Evolutionary conservation across 352 stramenopile genomes (phyloP).

Genomic region (Phytophthora tentaculata): DNA sequence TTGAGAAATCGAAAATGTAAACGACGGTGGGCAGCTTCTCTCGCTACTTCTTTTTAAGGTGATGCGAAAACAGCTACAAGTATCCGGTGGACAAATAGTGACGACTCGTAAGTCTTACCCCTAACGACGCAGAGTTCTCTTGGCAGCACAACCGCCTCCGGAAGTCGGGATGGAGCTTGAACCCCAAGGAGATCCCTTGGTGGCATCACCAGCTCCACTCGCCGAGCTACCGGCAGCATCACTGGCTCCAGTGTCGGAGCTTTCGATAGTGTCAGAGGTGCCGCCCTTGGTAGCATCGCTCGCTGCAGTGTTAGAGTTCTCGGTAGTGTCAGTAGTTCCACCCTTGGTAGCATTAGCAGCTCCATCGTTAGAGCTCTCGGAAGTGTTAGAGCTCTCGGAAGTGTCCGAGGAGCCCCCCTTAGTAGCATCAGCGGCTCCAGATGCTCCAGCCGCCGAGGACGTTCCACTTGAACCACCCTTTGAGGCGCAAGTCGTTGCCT

Average conservation of each 20-base stretch:
- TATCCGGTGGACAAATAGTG: conserved; percentile 13
- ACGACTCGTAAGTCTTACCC: background rate
- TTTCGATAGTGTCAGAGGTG: conserved; percentile 4
- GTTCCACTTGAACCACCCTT: conserved; percentile 25
- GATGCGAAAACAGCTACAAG: conserved; percentile 8
- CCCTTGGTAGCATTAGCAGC: conserved; percentile 5
- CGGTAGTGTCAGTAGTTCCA: background rate
- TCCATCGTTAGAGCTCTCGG: background rate
- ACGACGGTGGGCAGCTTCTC: conserved; percentile 17
- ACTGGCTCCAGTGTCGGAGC: background rate
- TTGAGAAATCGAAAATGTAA: conserved; percentile 12
- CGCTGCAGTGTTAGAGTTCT: background rate
- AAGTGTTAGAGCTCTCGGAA: background rate
- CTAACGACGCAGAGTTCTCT: conserved; percentile 27
- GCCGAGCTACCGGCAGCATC: background rate
- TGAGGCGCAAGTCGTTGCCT: conserved; percentile 29
- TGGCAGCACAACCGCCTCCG: conserved; percentile 26
- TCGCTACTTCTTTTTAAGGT: background rate
- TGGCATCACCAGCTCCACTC: conserved; percentile 7
- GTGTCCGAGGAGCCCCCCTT: conserved; percentile 7
- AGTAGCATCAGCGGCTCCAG: conserved; percentile 13
- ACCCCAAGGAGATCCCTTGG: conserved; percentile 28
- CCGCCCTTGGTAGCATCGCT: background rate
- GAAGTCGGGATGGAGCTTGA: conserved; percentile 20
- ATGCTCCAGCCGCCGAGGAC: conserved; percentile 4